Conservation (phyloP, 2,329 filamentous ascomycete genomes). For the Exophiala bonariae region DNA sequence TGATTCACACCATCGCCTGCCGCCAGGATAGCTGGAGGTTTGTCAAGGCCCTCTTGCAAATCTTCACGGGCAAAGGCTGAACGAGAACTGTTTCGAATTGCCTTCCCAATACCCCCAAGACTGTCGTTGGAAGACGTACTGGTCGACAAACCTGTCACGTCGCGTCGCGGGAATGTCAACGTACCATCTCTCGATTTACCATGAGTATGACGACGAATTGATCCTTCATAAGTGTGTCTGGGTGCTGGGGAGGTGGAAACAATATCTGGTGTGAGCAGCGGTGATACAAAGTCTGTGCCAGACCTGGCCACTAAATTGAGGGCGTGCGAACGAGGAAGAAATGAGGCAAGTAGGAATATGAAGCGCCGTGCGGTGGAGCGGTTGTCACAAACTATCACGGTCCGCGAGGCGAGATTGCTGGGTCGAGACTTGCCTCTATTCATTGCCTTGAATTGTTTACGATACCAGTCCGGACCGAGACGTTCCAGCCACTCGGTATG, state of each 20-base stretch:
- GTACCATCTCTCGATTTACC: slow-evolving; percentile 15
- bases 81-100: slow-evolving; percentile 9
- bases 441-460: slow-evolving; percentile 50
- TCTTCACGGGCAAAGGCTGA: slow-evolving; percentile 3
- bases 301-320: slow-evolving; percentile 15
- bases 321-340: slow-evolving; percentile 45
- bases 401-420: slow-evolving; percentile 53
- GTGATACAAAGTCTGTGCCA: slow-evolving; percentile 16
- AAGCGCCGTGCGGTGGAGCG: slow-evolving; percentile 61
- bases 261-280: slow-evolving; percentile 20
- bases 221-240: slow-evolving; percentile 9
- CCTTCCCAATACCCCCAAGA: slow-evolving; percentile 23
- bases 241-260: slow-evolving; percentile 15
- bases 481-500: slow-evolving; percentile 61
- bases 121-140: slow-evolving; percentile 47
- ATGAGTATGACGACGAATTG: slow-evolving; percentile 14
- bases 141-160: slow-evolving; percentile 32
- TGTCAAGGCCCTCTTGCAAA: slow-evolving; percentile 1
- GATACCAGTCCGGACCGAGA: slow-evolving; percentile 56
- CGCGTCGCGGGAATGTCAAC: slow-evolving; percentile 14
- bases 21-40: slow-evolving; percentile 38
- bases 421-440: slow-evolving; percentile 48
- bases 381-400: slow-evolving; percentile 58
- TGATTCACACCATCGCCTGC: slow-evolving; percentile 44
- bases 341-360: slow-evolving; percentile 59